Percentiles rank a stretch among this genome's conserved stretches.
Conservation (phyloP, 257 asterid species). For the Nemophila menziesii region DNA sequence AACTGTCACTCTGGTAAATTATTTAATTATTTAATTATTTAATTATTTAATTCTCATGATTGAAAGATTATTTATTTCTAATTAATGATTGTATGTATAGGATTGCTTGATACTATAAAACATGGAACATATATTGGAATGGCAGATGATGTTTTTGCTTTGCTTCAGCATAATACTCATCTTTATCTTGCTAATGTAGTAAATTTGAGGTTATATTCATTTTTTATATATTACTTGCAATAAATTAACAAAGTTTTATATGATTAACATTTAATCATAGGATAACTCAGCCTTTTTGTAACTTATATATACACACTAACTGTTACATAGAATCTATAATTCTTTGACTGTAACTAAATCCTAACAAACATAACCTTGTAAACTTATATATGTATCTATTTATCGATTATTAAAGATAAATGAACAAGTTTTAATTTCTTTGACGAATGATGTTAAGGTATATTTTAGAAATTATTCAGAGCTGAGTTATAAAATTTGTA, state of each 20-base stretch:
- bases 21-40: constrained; percentile 6
- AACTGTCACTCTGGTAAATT: constrained; percentile 59
- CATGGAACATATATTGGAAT: constrained; percentile 85
- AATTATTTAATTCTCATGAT: constrained; percentile 3
- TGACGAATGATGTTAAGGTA: no score
- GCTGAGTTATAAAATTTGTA: no score
- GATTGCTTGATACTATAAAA: constrained; percentile 70
- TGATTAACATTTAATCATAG: no score
- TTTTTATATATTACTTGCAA: background rate
- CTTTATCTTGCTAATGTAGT: constrained; percentile 90
- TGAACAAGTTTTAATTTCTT: no score
- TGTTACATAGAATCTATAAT: no score
- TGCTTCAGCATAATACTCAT: constrained; percentile 77
- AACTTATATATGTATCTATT: no score
- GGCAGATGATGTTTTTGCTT: constrained; percentile 82
- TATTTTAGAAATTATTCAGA: no score
- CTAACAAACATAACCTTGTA: no score
- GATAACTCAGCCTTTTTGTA: no score
- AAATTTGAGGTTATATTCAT: constrained; percentile 53
- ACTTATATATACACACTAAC: no score
- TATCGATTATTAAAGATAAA: no score
- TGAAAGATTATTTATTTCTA: constrained; percentile 4
- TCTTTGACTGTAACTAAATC: no score
- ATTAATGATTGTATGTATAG: constrained; percentile 24
- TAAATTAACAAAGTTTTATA: background rate